Percentiles rank a stretch among this genome's conserved stretches.
Evolutionary conservation across 2,329 filamentous ascomycete genomes (phyloP).

Genomic region (Aspergillus sp.): DNA sequence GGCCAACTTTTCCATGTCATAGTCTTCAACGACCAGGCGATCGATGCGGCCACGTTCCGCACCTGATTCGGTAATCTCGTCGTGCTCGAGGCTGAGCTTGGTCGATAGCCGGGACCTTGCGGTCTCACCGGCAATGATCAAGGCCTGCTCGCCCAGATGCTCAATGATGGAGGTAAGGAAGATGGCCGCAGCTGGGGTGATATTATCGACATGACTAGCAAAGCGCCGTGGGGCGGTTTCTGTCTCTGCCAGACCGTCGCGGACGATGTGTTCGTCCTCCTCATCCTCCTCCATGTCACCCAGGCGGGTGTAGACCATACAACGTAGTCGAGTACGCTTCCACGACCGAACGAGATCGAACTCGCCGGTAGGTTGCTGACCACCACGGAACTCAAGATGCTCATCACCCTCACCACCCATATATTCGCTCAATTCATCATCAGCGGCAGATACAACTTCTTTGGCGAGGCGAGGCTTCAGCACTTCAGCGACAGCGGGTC

Average conservation of each 20-base stretch:
- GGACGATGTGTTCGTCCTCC: conserved; percentile 79
- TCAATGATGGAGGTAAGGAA: conserved; percentile 94
- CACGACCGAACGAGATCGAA: conserved; percentile 92
- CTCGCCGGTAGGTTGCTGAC: conserved; percentile 47
- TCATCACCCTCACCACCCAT: conserved; percentile 73
- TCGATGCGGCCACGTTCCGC: conserved; percentile 44
- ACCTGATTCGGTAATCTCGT: conserved; percentile 46
- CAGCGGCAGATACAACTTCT: conserved; percentile 73
- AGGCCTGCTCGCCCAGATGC: conserved; percentile 83
- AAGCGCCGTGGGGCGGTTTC: conserved; percentile 52
- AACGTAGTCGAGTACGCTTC: conserved; percentile 85
- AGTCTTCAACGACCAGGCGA: conserved; percentile 75
- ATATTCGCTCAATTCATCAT: conserved; percentile 83
- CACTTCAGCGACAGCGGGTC: conserved; percentile 77
- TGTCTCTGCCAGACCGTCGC: conserved; percentile 62
- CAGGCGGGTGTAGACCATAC: conserved; percentile 96
- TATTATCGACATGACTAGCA: conserved; percentile 52
- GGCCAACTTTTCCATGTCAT: conserved; percentile 88
- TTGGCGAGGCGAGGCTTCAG: conserved; percentile 83
- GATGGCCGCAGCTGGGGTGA: conserved; percentile 88
- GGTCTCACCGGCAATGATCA: conserved; percentile 80
- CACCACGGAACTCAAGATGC: conserved; percentile 54
- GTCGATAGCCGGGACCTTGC: conserved; percentile 46
- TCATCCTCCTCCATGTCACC: conserved; percentile 98
- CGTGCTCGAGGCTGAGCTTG: conserved; percentile 47